Percentiles rank a stretch among this genome's conserved stretches.
Conservation (phyloP, 2,329 filamentous ascomycete species). For the Fusarium torulosum region DNA sequence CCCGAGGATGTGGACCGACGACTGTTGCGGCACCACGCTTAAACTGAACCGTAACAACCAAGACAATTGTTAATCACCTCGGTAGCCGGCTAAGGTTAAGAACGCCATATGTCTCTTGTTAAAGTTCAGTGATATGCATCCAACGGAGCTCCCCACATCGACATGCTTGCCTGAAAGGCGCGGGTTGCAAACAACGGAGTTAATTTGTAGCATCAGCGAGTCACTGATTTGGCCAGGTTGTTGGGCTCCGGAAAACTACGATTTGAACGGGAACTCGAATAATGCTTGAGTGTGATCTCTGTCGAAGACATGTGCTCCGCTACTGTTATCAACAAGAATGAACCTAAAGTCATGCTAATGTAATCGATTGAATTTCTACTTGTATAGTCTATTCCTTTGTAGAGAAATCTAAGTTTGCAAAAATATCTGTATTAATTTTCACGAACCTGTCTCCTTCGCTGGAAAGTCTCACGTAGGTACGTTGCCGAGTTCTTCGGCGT, state of each 20-base stretch:
- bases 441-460: background rate
- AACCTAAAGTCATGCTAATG: too few species aligned
- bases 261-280: too few species aligned
- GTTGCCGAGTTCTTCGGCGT: conserved; percentile 55
- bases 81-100: background rate
- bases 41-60: background rate
- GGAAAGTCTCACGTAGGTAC: conserved; percentile 1
- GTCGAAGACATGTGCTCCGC: too few species aligned
- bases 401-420: too few species aligned
- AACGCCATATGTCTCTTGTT: rapidly evolving
- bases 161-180: background rate
- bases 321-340: too few species aligned
- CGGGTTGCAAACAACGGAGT: background rate
- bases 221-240: too few species aligned
- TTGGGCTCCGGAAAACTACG: too few species aligned
- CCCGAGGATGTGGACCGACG: background rate
- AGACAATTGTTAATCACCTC: background rate
- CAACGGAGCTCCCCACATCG: background rate
- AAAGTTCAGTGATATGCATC: background rate
- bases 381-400: too few species aligned
- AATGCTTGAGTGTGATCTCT: too few species aligned
- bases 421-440: background rate
- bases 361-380: too few species aligned
- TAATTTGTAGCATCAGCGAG: background rate
- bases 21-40: background rate